Evolutionary conservation across 345 rosid genomes (phyloP).

Genomic region (Nephelium lappaceum): DNA sequence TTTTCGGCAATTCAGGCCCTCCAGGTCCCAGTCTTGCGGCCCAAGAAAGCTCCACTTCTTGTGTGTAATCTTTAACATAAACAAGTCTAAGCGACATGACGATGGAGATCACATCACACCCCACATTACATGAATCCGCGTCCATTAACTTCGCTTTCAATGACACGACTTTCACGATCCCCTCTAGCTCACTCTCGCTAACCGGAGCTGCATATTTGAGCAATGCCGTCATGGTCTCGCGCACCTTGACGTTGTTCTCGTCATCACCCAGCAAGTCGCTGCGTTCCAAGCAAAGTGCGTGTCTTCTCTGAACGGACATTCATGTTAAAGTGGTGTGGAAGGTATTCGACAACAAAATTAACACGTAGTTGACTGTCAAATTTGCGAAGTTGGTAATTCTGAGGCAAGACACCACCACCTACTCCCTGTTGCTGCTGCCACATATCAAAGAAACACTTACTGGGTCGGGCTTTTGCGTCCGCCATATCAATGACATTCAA

Average conservation of each 20-base stretch:
- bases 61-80: not conserved
- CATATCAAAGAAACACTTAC: too few relatives aligned
- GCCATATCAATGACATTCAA: too few relatives aligned
- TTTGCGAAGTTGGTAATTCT: not conserved
- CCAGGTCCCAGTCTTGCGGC: not conserved
- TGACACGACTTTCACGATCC: not conserved
- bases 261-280: not conserved
- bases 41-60: not conserved
- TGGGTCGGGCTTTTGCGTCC: too few relatives aligned
- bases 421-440: not conserved
- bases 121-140: not conserved
- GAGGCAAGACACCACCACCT: not conserved
- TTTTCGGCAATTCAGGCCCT: not conserved
- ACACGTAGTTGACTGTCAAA: not conserved
- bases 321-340: not conserved
- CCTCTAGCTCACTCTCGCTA: not conserved
- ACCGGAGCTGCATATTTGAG: not conserved
- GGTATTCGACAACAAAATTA: not conserved
- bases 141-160: not conserved
- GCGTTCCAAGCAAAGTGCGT: not conserved
- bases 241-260: not conserved
- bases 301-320: not conserved
- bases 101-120: not conserved
- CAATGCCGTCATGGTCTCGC: not conserved
- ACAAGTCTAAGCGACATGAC: slow-evolving; percentile 1